Conservation (phyloP, 129 eudicot genomes). For the Chrysanthemum seticuspe region DNA sequence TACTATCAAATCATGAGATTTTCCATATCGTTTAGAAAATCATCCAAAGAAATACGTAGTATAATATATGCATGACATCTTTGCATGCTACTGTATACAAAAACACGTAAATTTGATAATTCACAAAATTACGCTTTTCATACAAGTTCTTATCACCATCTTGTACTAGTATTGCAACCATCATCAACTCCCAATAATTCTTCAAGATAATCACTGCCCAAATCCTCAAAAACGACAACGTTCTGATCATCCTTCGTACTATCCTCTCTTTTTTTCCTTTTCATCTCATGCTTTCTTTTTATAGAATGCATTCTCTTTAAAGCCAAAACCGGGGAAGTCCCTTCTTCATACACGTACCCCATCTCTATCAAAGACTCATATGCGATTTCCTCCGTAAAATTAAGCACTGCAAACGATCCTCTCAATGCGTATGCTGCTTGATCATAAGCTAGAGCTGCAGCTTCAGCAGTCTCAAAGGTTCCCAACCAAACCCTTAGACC, state of each 20-base stretch:
- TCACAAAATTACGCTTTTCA: not conserved
- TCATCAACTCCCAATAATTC: slow-evolving; percentile 26
- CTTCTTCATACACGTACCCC: slow-evolving; percentile 28
- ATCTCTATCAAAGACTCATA: slow-evolving; percentile 41
- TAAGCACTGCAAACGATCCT: slow-evolving; percentile 43
- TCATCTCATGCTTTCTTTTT: slow-evolving; percentile 15
- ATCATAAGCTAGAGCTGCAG: slow-evolving; percentile 36
- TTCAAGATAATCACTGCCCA: slow-evolving; percentile 33
- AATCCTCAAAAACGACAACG: slow-evolving; percentile 30
- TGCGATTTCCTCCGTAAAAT: slow-evolving; percentile 37
- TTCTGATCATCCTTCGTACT: not conserved
- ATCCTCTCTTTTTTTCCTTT: slow-evolving; percentile 4
- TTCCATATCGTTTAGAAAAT: too few relatives aligned
- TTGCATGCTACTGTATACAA: too few relatives aligned
- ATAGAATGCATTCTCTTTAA: slow-evolving; percentile 41
- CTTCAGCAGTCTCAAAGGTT: slow-evolving; percentile 39
- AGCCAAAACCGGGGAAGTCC: slow-evolving; percentile 44
- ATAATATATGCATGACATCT: too few relatives aligned
- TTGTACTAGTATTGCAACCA: not conserved
- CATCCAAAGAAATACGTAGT: too few relatives aligned
- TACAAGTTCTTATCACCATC: slow-evolving; percentile 8
- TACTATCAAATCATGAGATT: too few relatives aligned
- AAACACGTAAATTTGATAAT: too few relatives aligned
- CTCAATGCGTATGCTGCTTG: slow-evolving; percentile 37
- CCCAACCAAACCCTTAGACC: slow-evolving; percentile 41